These are phyloP conservation scores for Phaeosphaeriaceae sp. DNA, from an alignment of 2,329 filamentous ascomycete genomes.

Conservation along the genomic window DNA sequence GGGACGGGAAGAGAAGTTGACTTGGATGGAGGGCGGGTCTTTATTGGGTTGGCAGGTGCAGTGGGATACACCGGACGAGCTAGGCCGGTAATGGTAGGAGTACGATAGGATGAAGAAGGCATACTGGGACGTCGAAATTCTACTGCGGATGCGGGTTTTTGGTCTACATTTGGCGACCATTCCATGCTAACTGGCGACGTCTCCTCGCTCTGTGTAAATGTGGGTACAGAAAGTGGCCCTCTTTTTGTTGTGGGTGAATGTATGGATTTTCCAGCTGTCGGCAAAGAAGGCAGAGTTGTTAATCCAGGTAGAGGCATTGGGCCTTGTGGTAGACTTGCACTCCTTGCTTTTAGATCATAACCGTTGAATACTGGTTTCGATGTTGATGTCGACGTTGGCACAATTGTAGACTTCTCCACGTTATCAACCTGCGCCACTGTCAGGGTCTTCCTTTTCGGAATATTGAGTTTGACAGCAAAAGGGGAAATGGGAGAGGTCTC, in stretches of 20 bases:
- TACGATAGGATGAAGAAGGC: slow-evolving; percentile 35
- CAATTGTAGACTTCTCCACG: slow-evolving; percentile 34
- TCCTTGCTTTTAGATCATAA: not conserved
- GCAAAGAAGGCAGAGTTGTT: slow-evolving; percentile 9
- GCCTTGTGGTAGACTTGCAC: slow-evolving; percentile 9
- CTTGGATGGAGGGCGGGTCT: slow-evolving; percentile 35
- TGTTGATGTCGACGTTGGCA: slow-evolving; percentile 10
- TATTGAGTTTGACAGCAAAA: slow-evolving; percentile 45
- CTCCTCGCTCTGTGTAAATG: slow-evolving; percentile 19
- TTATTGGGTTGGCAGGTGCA: slow-evolving; percentile 25
- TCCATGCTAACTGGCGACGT: slow-evolving; percentile 22
- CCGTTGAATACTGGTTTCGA: slow-evolving; percentile 2
- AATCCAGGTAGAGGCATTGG: slow-evolving; percentile 30
- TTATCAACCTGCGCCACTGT: slow-evolving; percentile 51
- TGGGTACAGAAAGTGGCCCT: not conserved
- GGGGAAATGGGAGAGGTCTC: slow-evolving; percentile 23
- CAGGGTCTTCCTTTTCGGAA: slow-evolving; percentile 55
- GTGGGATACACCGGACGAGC: slow-evolving; percentile 44
- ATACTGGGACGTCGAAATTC: slow-evolving; percentile 41
- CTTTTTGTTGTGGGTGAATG: slow-evolving; percentile 1
- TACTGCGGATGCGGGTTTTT: slow-evolving; percentile 14
- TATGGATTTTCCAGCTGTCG: not conserved
- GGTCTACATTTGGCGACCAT: slow-evolving; percentile 21
- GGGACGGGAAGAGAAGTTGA: slow-evolving; percentile 40
- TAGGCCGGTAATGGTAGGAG: slow-evolving; percentile 45